Conservation (phyloP, 441 rosid genomes). For the Isatis lusitanica region DNA sequence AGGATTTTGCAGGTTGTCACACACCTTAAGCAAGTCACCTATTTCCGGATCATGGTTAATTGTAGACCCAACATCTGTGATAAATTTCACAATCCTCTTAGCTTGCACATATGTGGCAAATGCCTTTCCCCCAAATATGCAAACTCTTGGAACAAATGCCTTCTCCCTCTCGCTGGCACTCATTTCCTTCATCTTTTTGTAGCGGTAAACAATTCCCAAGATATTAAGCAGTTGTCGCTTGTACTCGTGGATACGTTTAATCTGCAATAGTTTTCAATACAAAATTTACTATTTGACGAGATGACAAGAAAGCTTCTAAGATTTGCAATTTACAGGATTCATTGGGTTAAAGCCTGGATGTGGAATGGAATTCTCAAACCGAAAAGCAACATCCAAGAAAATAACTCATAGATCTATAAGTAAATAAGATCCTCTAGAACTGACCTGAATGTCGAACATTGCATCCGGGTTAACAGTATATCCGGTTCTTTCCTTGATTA, state of each 20-base stretch:
- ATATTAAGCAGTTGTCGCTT: conserved; percentile 88
- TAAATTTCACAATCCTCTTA: conserved; percentile 92
- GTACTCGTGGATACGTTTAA: conserved; percentile 96
- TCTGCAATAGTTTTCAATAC: conserved; percentile 46
- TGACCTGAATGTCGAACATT: conserved; percentile 95
- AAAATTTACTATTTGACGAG: not conserved
- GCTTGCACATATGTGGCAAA: conserved; percentile 94
- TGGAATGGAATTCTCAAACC: not conserved
- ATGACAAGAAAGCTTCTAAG: conserved; percentile 6
- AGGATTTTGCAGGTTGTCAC: not conserved
- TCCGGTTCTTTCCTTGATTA: conserved; percentile 81
- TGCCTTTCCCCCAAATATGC: conserved; percentile 97
- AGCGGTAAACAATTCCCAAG: conserved; percentile 85
- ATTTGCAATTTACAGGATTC: not conserved
- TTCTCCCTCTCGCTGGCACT: conserved; percentile 64
- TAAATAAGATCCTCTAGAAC: conserved; percentile 5
- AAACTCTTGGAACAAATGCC: conserved; percentile 79
- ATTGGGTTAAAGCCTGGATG: not conserved
- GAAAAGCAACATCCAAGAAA: not conserved
- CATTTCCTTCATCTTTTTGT: conserved; percentile 97
- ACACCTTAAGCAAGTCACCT: conserved; percentile 90
- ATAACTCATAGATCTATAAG: not conserved
- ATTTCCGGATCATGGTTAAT: conserved; percentile 87
- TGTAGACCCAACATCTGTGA: conserved; percentile 88
- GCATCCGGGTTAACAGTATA: conserved; percentile 85